A percentile compares a stretch with the other conserved stretches of the same genome.
phyloP scores from a whole-genome alignment of 2,329 filamentous ascomycete species.

The Ceratocystis lukuohia region DNA sequence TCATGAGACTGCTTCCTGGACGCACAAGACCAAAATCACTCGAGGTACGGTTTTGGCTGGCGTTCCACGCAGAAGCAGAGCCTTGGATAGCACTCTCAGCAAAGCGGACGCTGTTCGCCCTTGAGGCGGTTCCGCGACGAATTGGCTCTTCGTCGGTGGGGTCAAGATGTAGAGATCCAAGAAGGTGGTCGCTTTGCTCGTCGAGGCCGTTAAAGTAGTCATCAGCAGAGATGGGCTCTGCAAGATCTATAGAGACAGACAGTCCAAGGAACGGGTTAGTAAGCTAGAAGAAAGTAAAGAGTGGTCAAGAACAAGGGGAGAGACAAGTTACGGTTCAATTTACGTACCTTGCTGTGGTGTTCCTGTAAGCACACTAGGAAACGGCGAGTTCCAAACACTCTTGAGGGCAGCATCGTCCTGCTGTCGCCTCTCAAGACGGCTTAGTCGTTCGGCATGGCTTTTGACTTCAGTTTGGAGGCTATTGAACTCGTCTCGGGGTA shows the following conservation, averaged over 20 bases:
- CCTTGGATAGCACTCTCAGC: constrained; percentile 90
- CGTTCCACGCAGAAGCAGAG: constrained; percentile 65
- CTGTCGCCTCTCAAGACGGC: constrained; percentile 51
- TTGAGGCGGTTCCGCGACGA: constrained; percentile 71
- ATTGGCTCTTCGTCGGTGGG: constrained; percentile 69
- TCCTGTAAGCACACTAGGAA: constrained; percentile 70
- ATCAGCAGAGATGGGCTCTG: constrained; percentile 32
- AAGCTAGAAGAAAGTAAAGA: constrained; percentile 6
- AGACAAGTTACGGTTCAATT: background rate
- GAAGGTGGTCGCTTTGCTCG: constrained; percentile 66
- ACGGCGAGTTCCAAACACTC: constrained; percentile 88
- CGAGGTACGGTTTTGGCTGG: constrained; percentile 58
- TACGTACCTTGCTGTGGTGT: constrained; percentile 70
- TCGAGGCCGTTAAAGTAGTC: constrained; percentile 87
- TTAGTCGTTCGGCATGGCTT: constrained; percentile 50
- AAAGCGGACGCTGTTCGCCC: constrained; percentile 94
- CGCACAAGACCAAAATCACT: constrained; percentile 67
- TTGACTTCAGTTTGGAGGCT: constrained; percentile 58
- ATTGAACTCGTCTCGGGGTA: constrained; percentile 51
- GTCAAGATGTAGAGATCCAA: constrained; percentile 72
- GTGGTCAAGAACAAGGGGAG: background rate
- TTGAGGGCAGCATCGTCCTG: constrained; percentile 57
- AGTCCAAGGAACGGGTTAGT: background rate
- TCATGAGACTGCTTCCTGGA: constrained; percentile 73
- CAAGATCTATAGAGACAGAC: constrained; percentile 4